phyloP scores from a whole-genome alignment of 768 basidiomycete species.

The Phlebiopsis gigantea region DNA sequence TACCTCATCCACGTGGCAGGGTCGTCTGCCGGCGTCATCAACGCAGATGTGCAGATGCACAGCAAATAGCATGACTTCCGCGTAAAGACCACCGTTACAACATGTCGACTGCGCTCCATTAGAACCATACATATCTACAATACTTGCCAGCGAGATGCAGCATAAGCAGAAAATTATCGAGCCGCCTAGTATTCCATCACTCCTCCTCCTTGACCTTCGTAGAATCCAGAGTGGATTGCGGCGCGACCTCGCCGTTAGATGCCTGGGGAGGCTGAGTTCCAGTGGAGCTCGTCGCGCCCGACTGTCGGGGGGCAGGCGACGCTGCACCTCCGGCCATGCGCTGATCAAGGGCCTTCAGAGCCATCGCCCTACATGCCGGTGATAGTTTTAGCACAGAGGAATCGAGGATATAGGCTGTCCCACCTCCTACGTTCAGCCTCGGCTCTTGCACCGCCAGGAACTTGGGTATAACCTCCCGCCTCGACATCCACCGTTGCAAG shows the following conservation, averaged over 20 bases:
- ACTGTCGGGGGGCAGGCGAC: slow-evolving; percentile 13
- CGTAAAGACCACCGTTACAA: background rate
- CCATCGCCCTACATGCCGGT: slow-evolving; percentile 66
- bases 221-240: background rate
- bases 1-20: background rate
- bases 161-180: background rate
- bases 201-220: slow-evolving; percentile 2
- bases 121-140: background rate
- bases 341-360: slow-evolving; percentile 94
- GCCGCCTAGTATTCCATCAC: background rate
- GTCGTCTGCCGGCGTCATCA: background rate
- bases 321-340: slow-evolving; percentile 61
- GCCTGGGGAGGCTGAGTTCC: background rate
- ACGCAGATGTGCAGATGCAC: background rate
- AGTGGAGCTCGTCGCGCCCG: background rate
- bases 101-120: background rate
- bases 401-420: slow-evolving; percentile 20
- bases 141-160: background rate
- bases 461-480: slow-evolving; percentile 61
- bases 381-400: background rate
- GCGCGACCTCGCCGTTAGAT: background rate
- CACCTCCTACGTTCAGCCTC: slow-evolving; percentile 95
- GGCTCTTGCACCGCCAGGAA: slow-evolving; percentile 86
- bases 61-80: background rate
- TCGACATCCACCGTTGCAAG: slow-evolving; percentile 60